Conservation (phyloP, 495 filamentous ascomycete species). For the Penicillium argentinense region DNA sequence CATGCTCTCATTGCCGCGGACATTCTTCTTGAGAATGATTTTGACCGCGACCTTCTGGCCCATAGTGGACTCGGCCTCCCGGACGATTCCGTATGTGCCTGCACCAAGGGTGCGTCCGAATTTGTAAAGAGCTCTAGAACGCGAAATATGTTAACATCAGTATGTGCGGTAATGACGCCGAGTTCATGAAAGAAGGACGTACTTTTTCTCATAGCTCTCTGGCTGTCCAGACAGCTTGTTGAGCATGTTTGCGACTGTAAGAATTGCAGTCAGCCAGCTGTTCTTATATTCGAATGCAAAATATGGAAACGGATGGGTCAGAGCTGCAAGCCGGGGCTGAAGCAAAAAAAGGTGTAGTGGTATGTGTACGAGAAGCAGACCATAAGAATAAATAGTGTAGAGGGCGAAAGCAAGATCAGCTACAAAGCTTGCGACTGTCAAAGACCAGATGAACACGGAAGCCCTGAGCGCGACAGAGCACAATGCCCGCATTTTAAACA, state of each 20-base stretch:
- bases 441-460: neutral
- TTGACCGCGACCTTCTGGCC: conserved; percentile 92
- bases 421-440: conserved; percentile 2
- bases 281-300: neutral
- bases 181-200: too few species aligned
- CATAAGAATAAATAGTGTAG: conserved; percentile 10
- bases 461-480: neutral
- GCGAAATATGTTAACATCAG: neutral
- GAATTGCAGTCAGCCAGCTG: conserved; percentile 31
- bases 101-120: conserved; percentile 94
- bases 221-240: conserved; percentile 98
- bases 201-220: conserved; percentile 99
- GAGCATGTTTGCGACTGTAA: conserved; percentile 81
- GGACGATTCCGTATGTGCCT: conserved; percentile 97
- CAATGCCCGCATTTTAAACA: neutral
- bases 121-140: conserved; percentile 71
- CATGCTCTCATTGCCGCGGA: conserved; percentile 97
- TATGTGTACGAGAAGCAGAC: conserved; percentile 16
- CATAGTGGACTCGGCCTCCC: conserved; percentile 77
- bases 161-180: too few species aligned
- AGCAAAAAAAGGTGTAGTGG: neutral
- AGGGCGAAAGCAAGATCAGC: conserved; percentile 9
- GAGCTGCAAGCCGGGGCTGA: neutral
- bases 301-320: neutral
- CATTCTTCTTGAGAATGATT: conserved; percentile 99